Conservation (phyloP, 495 filamentous ascomycete species). For the Polyplosphaeria fusca region DNA sequence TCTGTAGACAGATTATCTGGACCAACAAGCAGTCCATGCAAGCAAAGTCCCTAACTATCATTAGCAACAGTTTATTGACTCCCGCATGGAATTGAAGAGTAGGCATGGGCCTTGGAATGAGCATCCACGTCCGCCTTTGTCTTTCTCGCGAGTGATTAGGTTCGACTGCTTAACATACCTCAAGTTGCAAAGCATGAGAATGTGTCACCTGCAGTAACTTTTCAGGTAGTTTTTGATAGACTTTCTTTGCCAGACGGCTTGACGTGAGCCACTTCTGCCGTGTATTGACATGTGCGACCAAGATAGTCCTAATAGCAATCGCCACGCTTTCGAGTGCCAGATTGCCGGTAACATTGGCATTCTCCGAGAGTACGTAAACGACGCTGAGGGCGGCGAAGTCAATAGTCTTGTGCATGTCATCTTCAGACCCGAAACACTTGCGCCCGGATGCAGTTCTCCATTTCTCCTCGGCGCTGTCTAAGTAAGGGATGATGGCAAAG, state of each 20-base stretch:
- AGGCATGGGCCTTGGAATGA: too few species aligned
- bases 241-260: constrained; percentile 18
- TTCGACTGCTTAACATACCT: constrained; percentile 44
- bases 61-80: too few species aligned
- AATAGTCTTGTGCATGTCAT: constrained; percentile 51
- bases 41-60: constrained; percentile 5
- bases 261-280: constrained; percentile 44
- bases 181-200: constrained; percentile 46
- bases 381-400: constrained; percentile 54
- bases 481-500: constrained; percentile 19
- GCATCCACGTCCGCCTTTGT: too few species aligned
- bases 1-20: background rate
- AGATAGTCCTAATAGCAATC: constrained; percentile 50
- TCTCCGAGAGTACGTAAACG: constrained; percentile 52
- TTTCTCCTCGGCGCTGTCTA: constrained; percentile 2
- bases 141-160: too few species aligned
- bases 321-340: constrained; percentile 50
- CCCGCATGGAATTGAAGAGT: background rate
- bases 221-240: constrained; percentile 52
- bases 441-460: constrained; percentile 25
- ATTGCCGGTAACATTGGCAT: constrained; percentile 38
- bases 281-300: constrained; percentile 44
- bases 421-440: constrained; percentile 50
- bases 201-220: constrained; percentile 51
- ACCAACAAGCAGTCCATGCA: constrained; percentile 15